Percentiles rank a stretch among this genome's conserved stretches.
Evolutionary conservation across 2,329 filamentous ascomycete species (phyloP).

Genomic region (Fusarium poae): DNA sequence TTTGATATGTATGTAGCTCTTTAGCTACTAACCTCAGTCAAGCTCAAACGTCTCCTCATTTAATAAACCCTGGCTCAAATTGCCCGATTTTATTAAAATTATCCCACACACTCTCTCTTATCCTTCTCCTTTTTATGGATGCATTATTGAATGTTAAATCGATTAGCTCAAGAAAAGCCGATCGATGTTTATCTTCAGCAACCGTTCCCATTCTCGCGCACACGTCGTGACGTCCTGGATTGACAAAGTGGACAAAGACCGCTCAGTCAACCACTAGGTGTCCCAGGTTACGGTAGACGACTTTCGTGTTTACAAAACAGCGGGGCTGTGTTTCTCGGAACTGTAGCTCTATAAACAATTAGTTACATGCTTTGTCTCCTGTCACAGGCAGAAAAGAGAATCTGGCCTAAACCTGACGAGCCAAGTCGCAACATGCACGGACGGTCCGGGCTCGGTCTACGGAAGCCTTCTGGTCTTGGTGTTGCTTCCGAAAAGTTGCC

Average conservation of each 20-base stretch:
- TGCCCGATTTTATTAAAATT: slow-evolving; percentile 34
- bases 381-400: neutral
- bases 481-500: neutral
- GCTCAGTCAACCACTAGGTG: neutral
- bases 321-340: slow-evolving; percentile 9
- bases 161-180: neutral
- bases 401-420: neutral
- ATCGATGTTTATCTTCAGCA: slow-evolving; percentile 14
- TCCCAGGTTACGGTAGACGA: slow-evolving; percentile 1
- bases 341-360: slow-evolving; percentile 11
- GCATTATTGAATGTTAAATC: slow-evolving; percentile 4
- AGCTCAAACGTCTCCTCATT: slow-evolving; percentile 22
- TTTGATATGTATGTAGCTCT: slow-evolving; percentile 27
- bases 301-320: slow-evolving; percentile 3
- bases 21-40: slow-evolving; percentile 3
- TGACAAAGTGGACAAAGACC: neutral
- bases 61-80: slow-evolving; percentile 12
- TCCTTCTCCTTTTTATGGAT: slow-evolving; percentile 24
- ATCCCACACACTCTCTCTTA: slow-evolving; percentile 26
- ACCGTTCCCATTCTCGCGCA: slow-evolving; percentile 2
- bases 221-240: neutral
- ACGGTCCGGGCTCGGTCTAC: neutral
- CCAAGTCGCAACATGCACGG: neutral
- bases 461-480: slow-evolving; percentile 3
- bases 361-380: neutral